A percentile compares a stretch with the other conserved stretches of the same genome.
Conservation (phyloP, 495 filamentous ascomycete species). For the Aspergillus conjunctus region DNA sequence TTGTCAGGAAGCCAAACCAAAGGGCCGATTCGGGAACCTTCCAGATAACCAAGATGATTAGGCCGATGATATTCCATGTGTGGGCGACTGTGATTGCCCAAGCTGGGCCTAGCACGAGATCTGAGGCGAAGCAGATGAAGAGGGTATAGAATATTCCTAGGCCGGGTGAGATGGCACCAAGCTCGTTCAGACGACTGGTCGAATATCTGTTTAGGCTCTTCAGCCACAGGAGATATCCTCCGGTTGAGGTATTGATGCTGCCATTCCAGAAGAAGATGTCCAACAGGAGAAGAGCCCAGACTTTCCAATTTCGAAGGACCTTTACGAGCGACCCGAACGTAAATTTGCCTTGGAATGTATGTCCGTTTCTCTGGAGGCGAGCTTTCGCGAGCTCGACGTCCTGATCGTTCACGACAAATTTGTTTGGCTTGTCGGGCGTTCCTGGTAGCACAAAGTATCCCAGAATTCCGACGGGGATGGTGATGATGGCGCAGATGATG, state of each 20-base stretch:
- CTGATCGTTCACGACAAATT: conserved; percentile 37
- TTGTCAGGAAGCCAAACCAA: conserved; percentile 51
- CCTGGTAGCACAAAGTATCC: conserved; percentile 45
- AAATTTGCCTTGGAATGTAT: conserved; percentile 16
- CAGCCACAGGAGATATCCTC: conserved; percentile 48
- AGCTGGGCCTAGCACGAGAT: conserved; percentile 46
- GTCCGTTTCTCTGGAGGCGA: conserved; percentile 16
- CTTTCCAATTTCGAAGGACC: conserved; percentile 26
- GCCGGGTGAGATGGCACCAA: conserved; percentile 43
- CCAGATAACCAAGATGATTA: conserved; percentile 52
- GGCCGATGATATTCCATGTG: conserved; percentile 42
- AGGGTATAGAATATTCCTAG: conserved; percentile 52
- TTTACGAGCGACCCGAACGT: conserved; percentile 8
- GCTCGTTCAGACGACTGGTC: conserved; percentile 45
- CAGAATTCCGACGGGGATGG: conserved; percentile 49
- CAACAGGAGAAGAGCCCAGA: conserved; percentile 46
- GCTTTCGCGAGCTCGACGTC: conserved; percentile 37
- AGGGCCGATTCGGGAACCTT: conserved; percentile 50
- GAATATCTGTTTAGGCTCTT: conserved; percentile 44
- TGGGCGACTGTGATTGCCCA: conserved; percentile 49
- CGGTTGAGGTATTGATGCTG: conserved; percentile 28
- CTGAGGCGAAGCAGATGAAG: conserved; percentile 50
- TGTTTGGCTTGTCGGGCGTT: conserved; percentile 48
- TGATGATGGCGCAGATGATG: conserved; percentile 54
- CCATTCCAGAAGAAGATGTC: conserved; percentile 56